A percentile compares a stretch with the other conserved stretches of the same genome.
These are phyloP conservation scores for Fusarium sp. DNA, from an alignment of 2,329 filamentous ascomycete genomes.

Conservation along the genomic window DNA sequence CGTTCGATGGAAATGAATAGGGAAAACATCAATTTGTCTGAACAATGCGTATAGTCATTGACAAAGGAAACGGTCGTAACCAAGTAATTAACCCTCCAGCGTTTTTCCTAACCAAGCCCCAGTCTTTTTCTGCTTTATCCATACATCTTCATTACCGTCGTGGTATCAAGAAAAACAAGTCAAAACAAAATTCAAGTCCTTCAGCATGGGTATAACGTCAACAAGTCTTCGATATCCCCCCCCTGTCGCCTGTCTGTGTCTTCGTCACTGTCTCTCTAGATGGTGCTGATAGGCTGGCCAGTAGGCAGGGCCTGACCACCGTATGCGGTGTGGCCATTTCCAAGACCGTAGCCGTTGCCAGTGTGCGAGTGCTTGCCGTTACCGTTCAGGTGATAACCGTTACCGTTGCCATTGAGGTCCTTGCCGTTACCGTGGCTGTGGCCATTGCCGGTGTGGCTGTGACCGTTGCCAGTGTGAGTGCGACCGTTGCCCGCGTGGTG, in stretches of 20 bases:
- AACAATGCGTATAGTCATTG: constrained; percentile 23
- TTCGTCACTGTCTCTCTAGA: constrained; percentile 29
- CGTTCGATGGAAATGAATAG: neutral
- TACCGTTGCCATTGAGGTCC: constrained; percentile 3
- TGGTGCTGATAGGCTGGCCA: constrained; percentile 31
- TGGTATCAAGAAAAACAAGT: constrained; percentile 42
- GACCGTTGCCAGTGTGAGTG: constrained; percentile 10
- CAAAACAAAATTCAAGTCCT: constrained; percentile 26
- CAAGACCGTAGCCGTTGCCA: constrained; percentile 29
- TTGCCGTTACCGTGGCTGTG: constrained; percentile 38
- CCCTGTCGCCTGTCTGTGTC: neutral
- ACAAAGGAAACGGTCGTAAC: constrained; percentile 38
- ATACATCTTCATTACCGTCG: constrained; percentile 33
- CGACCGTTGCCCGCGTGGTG: constrained; percentile 14
- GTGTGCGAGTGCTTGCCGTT: constrained; percentile 28
- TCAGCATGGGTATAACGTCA: constrained; percentile 44
- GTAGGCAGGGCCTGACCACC: constrained; percentile 9
- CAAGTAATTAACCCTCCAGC: constrained; percentile 25
- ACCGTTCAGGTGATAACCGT: constrained; percentile 26
- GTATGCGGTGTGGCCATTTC: constrained; percentile 11
- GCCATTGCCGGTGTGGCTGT: neutral
- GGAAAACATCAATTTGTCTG: constrained; percentile 36
- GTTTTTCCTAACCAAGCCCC: constrained; percentile 26
- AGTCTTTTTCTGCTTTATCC: constrained; percentile 20
- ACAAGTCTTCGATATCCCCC: constrained; percentile 20